phyloP scores from a whole-genome alignment of 352 stramenopile species.

The Pythium biforme region DNA sequence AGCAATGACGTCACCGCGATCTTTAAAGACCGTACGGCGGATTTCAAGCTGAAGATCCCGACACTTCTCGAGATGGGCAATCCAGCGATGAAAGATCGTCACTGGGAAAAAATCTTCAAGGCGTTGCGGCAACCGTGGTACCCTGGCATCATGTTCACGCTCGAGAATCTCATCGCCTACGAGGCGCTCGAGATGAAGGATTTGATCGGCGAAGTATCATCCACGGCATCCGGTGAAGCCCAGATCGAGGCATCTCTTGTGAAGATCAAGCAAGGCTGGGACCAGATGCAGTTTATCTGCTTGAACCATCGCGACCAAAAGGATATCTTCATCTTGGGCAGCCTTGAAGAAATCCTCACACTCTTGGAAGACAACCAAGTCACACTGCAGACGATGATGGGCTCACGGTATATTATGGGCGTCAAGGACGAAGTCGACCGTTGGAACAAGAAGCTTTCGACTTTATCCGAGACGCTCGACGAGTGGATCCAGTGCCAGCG shows the following conservation, averaged over 20 bases:
- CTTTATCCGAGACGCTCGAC: slow-evolving; percentile 81
- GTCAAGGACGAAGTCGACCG: slow-evolving; percentile 90
- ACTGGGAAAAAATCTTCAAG: slow-evolving; percentile 96
- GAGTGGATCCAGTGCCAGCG: slow-evolving; percentile 85
- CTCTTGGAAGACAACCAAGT: slow-evolving; percentile 92
- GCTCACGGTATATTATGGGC: slow-evolving; percentile 88
- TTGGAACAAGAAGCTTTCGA: slow-evolving; percentile 87
- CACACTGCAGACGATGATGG: slow-evolving; percentile 92
- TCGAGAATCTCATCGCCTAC: slow-evolving; percentile 87
- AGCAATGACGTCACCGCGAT: slow-evolving; percentile 88
- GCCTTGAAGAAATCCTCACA: slow-evolving; percentile 88
- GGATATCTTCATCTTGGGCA: slow-evolving; percentile 89
- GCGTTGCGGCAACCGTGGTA: slow-evolving; percentile 86
- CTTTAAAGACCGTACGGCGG: slow-evolving; percentile 83
- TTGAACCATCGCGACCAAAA: slow-evolving; percentile 83
- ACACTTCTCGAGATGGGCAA: slow-evolving; percentile 92
- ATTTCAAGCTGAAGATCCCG: slow-evolving; percentile 91
- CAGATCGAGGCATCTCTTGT: slow-evolving; percentile 89
- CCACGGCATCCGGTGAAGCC: slow-evolving; percentile 83
- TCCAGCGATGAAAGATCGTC: slow-evolving; percentile 90
- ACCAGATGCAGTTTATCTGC: slow-evolving; percentile 83
- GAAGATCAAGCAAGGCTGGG: slow-evolving; percentile 89
- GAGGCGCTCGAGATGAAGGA: slow-evolving; percentile 90
- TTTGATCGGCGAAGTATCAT: slow-evolving; percentile 82
- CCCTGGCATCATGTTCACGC: slow-evolving; percentile 84